phyloP scores from a whole-genome alignment of 1,139 yeast genomes.

The Diutina rugosa region DNA sequence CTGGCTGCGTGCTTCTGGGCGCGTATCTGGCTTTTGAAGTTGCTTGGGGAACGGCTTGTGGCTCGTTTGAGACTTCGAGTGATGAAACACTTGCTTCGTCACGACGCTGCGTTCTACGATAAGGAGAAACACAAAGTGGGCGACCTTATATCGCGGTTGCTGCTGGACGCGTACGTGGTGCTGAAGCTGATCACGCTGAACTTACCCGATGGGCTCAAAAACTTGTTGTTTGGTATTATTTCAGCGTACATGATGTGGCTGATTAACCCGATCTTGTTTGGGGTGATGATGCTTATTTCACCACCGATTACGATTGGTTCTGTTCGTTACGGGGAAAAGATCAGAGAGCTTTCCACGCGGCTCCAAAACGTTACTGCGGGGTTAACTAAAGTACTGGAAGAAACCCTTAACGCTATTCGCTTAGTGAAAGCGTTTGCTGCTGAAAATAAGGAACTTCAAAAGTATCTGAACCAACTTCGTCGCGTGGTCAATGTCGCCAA shows the following conservation, averaged over 20 bases:
- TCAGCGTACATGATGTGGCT: constrained; percentile 36
- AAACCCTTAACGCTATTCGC: constrained; percentile 30
- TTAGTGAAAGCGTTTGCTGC: constrained; percentile 35
- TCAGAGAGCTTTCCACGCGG: constrained; percentile 28
- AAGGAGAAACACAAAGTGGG: constrained; percentile 42
- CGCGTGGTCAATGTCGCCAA: constrained; percentile 30
- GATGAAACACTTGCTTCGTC: constrained; percentile 37
- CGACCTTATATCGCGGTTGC: constrained; percentile 38
- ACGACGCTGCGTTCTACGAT: constrained; percentile 39
- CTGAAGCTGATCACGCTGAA: constrained; percentile 32
- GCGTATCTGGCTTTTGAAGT: constrained; percentile 16
- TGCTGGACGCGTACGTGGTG: constrained; percentile 43
- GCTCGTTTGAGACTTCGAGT: constrained; percentile 36
- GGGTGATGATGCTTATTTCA: constrained; percentile 37
- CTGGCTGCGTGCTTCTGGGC: constrained; percentile 12
- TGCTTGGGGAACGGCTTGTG: constrained; percentile 15
- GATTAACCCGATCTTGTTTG: constrained; percentile 31
- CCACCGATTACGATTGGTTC: constrained; percentile 43
- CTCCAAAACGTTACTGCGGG: constrained; percentile 37
- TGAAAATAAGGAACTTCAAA: constrained; percentile 28
- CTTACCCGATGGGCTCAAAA: constrained; percentile 37
- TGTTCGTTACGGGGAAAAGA: constrained; percentile 36
- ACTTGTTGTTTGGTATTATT: constrained; percentile 29
- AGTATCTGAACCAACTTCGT: constrained; percentile 27
- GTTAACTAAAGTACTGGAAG: constrained; percentile 32